phyloP scores from a whole-genome alignment of 805 yeast genomes.

The Blastobotrys chiropterorum region DNA sequence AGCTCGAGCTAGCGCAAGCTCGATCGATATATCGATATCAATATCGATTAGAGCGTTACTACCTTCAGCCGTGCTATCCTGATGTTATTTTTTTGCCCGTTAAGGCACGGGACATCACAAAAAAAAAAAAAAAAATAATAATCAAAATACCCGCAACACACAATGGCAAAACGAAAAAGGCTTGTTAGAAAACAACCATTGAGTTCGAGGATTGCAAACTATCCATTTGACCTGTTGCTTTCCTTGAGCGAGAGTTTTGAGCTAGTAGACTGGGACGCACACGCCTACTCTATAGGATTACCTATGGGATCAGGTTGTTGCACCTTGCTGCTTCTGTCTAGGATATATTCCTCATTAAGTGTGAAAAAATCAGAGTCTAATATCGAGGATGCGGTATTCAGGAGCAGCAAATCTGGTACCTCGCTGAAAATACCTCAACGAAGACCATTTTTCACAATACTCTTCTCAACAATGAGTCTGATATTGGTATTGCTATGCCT shows the following conservation, averaged over 20 bases:
- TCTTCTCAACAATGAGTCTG: constrained; percentile 8
- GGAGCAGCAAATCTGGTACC: constrained; percentile 2
- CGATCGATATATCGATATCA: no score
- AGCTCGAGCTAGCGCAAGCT: neutral
- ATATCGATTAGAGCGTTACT: no score
- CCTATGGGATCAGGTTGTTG: constrained; percentile 19
- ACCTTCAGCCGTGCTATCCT: neutral
- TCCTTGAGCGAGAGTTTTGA: constrained; percentile 23
- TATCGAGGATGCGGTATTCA: constrained; percentile 10
- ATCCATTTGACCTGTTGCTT: constrained; percentile 25
- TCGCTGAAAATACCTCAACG: constrained; percentile 1
- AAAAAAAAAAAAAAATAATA: neutral
- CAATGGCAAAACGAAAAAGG: neutral
- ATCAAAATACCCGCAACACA: neutral
- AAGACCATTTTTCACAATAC: constrained; percentile 8
- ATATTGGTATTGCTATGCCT: constrained; percentile 11
- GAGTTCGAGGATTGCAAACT: constrained; percentile 5
- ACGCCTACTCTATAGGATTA: constrained; percentile 17
- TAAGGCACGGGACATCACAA: neutral
- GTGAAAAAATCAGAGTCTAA: constrained; percentile 5
- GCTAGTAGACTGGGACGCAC: constrained; percentile 28
- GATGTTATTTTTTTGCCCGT: neutral
- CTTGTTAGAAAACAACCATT: constrained; percentile 11
- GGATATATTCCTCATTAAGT: constrained; percentile 9
- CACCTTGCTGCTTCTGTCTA: constrained; percentile 16